Evolutionary conservation across 176 grass and related monocot genomes (phyloP).

Genomic region (Paspalum notatum): DNA sequence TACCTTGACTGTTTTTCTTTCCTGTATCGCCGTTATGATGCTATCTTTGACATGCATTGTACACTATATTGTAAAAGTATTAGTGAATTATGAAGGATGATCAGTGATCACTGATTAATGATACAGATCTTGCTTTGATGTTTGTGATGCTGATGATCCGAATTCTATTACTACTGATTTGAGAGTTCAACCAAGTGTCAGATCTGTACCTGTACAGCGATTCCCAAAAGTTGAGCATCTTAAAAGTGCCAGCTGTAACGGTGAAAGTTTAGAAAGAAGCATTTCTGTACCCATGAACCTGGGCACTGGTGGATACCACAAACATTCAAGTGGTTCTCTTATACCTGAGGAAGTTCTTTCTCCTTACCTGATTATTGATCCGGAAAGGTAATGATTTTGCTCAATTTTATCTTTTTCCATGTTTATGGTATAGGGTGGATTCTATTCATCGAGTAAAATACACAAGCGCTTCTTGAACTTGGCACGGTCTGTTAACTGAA

Average conservation of each 20-base stretch:
- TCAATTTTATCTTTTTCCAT: slow-evolving; percentile 22
- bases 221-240: slow-evolving; percentile 42
- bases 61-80: slow-evolving; percentile 6
- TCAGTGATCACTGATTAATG: slow-evolving; percentile 41
- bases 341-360: slow-evolving; percentile 85
- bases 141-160: slow-evolving; percentile 62
- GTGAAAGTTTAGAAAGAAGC: slow-evolving; percentile 75
- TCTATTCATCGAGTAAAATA: no score
- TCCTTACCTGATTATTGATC: slow-evolving; percentile 60
- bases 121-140: slow-evolving; percentile 91
- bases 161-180: slow-evolving; percentile 42
- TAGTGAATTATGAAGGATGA: slow-evolving; percentile 40
- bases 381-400: slow-evolving; percentile 54
- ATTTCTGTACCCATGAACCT: slow-evolving; percentile 61
- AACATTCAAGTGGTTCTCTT: slow-evolving; percentile 76
- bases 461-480: no score
- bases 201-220: slow-evolving; percentile 52
- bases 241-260: slow-evolving; percentile 50
- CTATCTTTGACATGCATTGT: slow-evolving; percentile 36
- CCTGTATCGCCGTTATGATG: neutral
- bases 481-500: no score
- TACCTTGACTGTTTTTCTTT: slow-evolving; percentile 13
- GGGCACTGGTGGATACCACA: slow-evolving; percentile 48
- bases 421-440: no score
- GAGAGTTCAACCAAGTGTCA: slow-evolving; percentile 40